These are phyloP conservation scores for Talaromyces adpressus DNA, from an alignment of 495 filamentous ascomycete species.

Conservation along the genomic window DNA sequence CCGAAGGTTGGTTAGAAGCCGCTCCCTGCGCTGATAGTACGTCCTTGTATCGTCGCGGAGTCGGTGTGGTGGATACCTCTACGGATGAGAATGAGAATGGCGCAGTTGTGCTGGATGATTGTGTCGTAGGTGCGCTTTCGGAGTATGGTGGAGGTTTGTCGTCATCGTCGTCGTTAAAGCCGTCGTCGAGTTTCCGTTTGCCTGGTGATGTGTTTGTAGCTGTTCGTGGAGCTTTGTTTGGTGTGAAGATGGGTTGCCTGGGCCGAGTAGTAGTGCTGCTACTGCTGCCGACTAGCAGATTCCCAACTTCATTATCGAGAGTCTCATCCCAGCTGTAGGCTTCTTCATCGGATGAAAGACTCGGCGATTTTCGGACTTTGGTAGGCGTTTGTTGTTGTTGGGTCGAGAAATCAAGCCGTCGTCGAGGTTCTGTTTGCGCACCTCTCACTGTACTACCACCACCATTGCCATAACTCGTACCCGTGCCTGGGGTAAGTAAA, in stretches of 20 bases:
- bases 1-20: slow-evolving; percentile 27
- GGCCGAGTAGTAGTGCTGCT: slow-evolving; percentile 8
- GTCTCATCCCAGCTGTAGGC: slow-evolving; percentile 41
- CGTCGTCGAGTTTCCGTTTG: slow-evolving; percentile 43
- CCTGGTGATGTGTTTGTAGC: slow-evolving; percentile 40
- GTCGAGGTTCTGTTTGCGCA: not conserved
- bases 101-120: slow-evolving; percentile 12
- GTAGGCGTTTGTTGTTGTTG: slow-evolving; percentile 18
- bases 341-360: slow-evolving; percentile 33
- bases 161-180: slow-evolving; percentile 14
- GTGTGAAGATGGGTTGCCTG: slow-evolving; percentile 28
- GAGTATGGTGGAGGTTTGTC: slow-evolving; percentile 8
- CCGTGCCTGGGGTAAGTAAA: slow-evolving; percentile 13
- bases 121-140: not conserved
- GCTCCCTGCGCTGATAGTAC: slow-evolving; percentile 16
- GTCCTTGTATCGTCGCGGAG: slow-evolving; percentile 39
- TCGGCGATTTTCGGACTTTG: slow-evolving; percentile 26
- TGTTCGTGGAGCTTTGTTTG: slow-evolving; percentile 39
- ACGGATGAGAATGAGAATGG: slow-evolving; percentile 24
- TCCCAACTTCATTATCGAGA: slow-evolving; percentile 25
- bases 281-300: not conserved
- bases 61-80: slow-evolving; percentile 39
- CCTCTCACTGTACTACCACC: not conserved
- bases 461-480: not conserved
- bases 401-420: not conserved